Evolutionary conservation across 441 rosid species (phyloP), one percentile per base, ranked within the genome.

Genomic region (Dalechampia spathulata): DNA sequence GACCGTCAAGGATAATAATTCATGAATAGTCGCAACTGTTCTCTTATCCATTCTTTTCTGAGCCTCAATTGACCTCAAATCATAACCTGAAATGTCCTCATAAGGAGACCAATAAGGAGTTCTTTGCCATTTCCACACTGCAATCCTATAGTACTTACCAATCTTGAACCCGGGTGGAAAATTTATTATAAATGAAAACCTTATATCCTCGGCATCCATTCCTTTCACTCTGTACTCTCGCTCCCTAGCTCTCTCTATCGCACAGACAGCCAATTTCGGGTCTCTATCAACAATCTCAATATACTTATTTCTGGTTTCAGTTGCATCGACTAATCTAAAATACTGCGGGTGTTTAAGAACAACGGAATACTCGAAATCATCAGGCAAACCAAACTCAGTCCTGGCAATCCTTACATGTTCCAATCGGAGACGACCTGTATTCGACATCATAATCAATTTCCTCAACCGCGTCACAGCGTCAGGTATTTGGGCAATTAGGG

Each of bases 101-200:
- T 88, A 88, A 0, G 98, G 96, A 0, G 95, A 91, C 96, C 96
- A 88, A 63, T 88, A 91, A 52, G 98, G 96, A 53, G 78, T 54
- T 51, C 98, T 70, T 58, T 86, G 98, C 98, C 96, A 88, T 69
- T 88, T 88, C 96, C 98, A 91, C 21, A 91, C 86, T 0, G 96
- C 98, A 34, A 88, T 83, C 46, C 86, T 67, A 43, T 81, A 91
- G 55, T 86, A 91, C 76, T 91, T 91, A 0, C 95, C 83, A 8
- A 88, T 83, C 83, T 91, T 91, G 76, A 91, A 91, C 4, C 96
- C 95, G 0, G 98, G 93, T 1, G 96, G 95, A 48, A 86, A 88
- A 58, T 88, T 83, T 60, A 91, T 78, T 1, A 86, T 17, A 67
- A 91, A 91, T 0, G 93, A 79, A 67, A 91, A 91, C 57, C 98